Evolutionary conservation across 129 eudicot species (phyloP).

Genomic region (Silybum marianum): DNA sequence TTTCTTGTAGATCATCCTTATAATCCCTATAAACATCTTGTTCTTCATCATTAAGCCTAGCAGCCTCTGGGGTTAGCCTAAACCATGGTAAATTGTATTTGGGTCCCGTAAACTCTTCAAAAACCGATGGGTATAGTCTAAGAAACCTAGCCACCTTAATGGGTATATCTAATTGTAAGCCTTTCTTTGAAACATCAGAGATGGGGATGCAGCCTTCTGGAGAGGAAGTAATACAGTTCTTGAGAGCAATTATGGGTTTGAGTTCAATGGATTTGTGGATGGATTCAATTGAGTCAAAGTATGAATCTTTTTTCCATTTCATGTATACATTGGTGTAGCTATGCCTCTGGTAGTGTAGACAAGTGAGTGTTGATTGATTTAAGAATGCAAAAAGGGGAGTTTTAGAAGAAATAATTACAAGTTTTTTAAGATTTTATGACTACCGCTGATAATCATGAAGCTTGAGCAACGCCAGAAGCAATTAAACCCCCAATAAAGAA

Average conservation of each 20-base stretch:
- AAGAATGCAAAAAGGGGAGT: conserved; percentile 1
- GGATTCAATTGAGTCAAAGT: conserved; percentile 61
- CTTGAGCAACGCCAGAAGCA: not conserved
- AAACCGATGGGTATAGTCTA: conserved; percentile 68
- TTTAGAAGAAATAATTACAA: conserved; percentile 2
- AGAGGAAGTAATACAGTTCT: conserved; percentile 55
- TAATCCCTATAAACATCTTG: conserved; percentile 50
- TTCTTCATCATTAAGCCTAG: conserved; percentile 56
- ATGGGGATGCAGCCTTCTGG: conserved; percentile 69
- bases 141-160: conserved; percentile 69
- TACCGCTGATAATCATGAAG: conserved; percentile 17
- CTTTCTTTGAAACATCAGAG: conserved; percentile 75
- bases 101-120: conserved; percentile 76
- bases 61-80: conserved; percentile 63
- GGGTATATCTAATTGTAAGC: conserved; percentile 53
- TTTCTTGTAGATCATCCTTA: conserved; percentile 48
- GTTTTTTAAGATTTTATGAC: conserved; percentile 2
- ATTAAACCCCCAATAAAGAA: conserved; percentile 6
- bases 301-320: conserved; percentile 85
- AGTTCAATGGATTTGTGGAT: conserved; percentile 57
- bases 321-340: conserved; percentile 72
- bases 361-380: conserved; percentile 23
- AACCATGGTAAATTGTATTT: conserved; percentile 79
- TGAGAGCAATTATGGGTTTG: conserved; percentile 70
- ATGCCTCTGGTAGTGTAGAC: conserved; percentile 35